Conservation (phyloP, 148 eudicot species). For the Limonium bicolor region DNA sequence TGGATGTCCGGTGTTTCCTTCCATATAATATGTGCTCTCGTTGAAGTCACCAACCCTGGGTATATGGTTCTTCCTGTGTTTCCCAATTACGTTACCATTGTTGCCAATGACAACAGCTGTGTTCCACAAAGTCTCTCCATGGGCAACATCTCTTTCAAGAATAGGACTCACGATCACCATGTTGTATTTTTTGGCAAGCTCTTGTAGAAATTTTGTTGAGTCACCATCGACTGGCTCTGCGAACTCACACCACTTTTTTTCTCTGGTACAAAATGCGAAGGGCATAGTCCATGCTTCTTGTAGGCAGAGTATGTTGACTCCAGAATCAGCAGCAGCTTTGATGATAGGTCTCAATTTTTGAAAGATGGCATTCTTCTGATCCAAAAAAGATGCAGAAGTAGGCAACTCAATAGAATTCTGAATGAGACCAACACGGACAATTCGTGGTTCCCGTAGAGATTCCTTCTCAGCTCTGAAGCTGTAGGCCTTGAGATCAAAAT, state of each 20-base stretch:
- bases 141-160: constrained; percentile 76
- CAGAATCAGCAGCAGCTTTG: constrained; percentile 85
- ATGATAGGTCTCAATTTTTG: constrained; percentile 72
- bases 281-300: constrained; percentile 99
- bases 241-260: constrained; percentile 96
- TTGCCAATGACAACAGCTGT: constrained; percentile 89
- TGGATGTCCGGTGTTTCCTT: constrained; percentile 97
- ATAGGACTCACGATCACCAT: constrained; percentile 91
- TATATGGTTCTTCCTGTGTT: constrained; percentile 93
- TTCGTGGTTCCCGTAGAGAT: constrained; percentile 63
- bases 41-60: constrained; percentile 95
- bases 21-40: constrained; percentile 98
- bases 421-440: constrained; percentile 77
- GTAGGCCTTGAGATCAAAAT: constrained; percentile 93
- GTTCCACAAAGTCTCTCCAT: constrained; percentile 95
- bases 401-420: constrained; percentile 72
- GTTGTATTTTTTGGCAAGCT: constrained; percentile 63
- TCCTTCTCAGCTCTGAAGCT: constrained; percentile 73
- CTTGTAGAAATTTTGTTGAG: constrained; percentile 72
- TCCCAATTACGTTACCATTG: constrained; percentile 84
- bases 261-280: constrained; percentile 94
- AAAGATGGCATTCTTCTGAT: constrained; percentile 66
- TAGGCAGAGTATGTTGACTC: constrained; percentile 81
- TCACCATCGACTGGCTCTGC: constrained; percentile 91
- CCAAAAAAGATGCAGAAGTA: constrained; percentile 61